phyloP scores from a whole-genome alignment of 2,329 filamentous ascomycete genomes.

The Cephalotrichum gorgonifer region DNA sequence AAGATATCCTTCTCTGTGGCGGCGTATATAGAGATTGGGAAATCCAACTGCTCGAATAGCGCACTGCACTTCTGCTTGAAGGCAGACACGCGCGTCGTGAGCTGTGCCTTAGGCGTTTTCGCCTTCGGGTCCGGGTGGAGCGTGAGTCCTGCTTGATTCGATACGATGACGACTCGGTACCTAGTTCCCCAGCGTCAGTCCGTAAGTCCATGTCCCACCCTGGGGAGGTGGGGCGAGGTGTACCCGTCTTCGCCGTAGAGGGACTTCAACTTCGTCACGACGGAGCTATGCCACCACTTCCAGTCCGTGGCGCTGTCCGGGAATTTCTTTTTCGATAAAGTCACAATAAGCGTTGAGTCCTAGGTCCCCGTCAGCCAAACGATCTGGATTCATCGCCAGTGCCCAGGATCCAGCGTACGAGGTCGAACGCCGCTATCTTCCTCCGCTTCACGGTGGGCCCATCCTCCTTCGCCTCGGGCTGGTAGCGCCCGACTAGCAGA shows the following conservation, averaged over 20 bases:
- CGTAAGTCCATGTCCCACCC: constrained; percentile 1
- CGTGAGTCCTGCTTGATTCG: constrained; percentile 79
- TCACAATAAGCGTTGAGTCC: constrained; percentile 81
- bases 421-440: constrained; percentile 65
- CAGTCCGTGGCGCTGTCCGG: constrained; percentile 64
- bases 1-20: constrained; percentile 74
- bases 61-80: constrained; percentile 74
- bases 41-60: constrained; percentile 59
- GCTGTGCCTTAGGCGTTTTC: constrained; percentile 44
- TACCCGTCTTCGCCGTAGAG: constrained; percentile 60
- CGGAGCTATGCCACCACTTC: constrained; percentile 80
- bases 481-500: constrained; percentile 67
- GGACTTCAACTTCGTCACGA: constrained; percentile 56
- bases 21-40: constrained; percentile 75
- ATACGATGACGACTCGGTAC: constrained; percentile 69
- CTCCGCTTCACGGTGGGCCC: constrained; percentile 23
- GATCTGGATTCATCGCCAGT: not conserved
- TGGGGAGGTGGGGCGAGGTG: not conserved
- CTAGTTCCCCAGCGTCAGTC: constrained; percentile 27
- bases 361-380: constrained; percentile 1
- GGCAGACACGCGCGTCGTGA: constrained; percentile 55
- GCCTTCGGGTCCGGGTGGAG: constrained; percentile 64
- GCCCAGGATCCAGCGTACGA: constrained; percentile 28
- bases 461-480: constrained; percentile 27
- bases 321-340: constrained; percentile 73